Conservation (phyloP, 176 grass and related monocot genomes). For the Phoenix roebelenii region DNA sequence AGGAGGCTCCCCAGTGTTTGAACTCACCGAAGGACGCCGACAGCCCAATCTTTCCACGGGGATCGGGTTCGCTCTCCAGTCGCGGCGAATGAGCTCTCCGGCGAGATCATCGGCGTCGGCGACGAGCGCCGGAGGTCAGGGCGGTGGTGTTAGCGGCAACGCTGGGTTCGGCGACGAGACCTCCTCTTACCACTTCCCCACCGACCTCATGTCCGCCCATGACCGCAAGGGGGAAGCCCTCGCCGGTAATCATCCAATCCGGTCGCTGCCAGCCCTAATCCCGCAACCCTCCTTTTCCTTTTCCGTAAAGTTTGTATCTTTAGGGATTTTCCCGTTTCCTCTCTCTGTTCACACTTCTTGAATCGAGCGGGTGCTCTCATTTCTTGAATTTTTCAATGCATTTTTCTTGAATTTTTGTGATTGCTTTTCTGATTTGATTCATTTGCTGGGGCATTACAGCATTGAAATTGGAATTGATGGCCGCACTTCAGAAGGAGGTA, state of each 20-base stretch:
- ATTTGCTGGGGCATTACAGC: constrained; percentile 27
- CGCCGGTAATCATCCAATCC: constrained; percentile 21
- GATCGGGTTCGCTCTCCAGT: background rate
- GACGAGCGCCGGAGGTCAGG: constrained; percentile 40
- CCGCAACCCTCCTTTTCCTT: background rate
- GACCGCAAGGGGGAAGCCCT: constrained; percentile 77
- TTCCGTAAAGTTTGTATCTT: background rate
- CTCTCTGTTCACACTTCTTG: too few relatives aligned
- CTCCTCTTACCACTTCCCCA: constrained; percentile 31
- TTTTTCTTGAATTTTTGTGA: background rate
- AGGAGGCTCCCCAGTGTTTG: too few relatives aligned
- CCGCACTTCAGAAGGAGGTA: constrained; percentile 65
- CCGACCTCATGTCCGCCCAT: constrained; percentile 48
- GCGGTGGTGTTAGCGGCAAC: constrained; percentile 6
- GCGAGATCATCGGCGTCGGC: constrained; percentile 79
- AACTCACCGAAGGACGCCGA: too few relatives aligned
- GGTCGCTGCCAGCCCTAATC: too few relatives aligned
- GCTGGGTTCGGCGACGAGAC: constrained; percentile 11
- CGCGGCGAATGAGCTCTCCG: constrained; percentile 59
- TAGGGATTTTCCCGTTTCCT: too few relatives aligned
- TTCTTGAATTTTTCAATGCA: background rate
- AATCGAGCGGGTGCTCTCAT: too few relatives aligned
- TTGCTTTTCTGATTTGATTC: background rate
- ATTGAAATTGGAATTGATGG: constrained; percentile 66
- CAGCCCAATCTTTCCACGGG: too few relatives aligned